phyloP scores from a whole-genome alignment of 108 stramenopile species.

The Poteriospumella lacustris region DNA sequence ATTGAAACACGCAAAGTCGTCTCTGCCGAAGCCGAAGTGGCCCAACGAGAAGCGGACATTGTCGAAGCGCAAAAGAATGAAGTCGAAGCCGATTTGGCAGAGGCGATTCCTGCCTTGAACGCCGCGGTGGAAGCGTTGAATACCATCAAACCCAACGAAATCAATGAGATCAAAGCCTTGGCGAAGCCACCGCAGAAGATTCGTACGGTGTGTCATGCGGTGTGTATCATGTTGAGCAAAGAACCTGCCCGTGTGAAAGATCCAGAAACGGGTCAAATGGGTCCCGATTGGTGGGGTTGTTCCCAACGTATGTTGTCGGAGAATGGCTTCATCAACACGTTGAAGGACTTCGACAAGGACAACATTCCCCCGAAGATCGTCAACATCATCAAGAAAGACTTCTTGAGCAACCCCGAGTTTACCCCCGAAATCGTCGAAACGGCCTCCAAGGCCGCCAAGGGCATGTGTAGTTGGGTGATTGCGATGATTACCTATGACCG shows the following conservation, averaged over 20 bases:
- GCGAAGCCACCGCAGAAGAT: constrained; percentile 42
- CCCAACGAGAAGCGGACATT: constrained; percentile 13
- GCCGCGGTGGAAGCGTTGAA: constrained; percentile 18
- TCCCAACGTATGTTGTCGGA: constrained; percentile 51
- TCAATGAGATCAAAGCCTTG: constrained; percentile 50
- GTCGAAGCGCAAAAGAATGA: constrained; percentile 32
- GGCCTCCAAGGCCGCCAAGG: constrained; percentile 50
- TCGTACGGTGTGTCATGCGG: constrained; percentile 49
- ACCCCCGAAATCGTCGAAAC: constrained; percentile 46
- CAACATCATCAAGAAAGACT: constrained; percentile 45
- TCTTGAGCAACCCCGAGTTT: constrained; percentile 43
- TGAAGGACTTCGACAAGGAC: constrained; percentile 52
- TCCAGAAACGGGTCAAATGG: constrained; percentile 58
- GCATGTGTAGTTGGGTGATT: constrained; percentile 51
- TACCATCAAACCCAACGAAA: constrained; percentile 34
- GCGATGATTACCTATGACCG: constrained; percentile 54
- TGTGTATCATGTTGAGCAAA: constrained; percentile 59
- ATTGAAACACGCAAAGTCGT: constrained; percentile 27
- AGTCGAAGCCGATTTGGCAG: constrained; percentile 28
- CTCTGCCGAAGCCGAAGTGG: constrained; percentile 29
- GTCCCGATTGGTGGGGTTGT: constrained; percentile 58
- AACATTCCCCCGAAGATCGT: constrained; percentile 46
- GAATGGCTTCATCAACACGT: constrained; percentile 44
- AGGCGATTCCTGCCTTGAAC: constrained; percentile 25
- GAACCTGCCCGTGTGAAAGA: constrained; percentile 56